A percentile compares a stretch with the other conserved stretches of the same genome.
phyloP scores from a whole-genome alignment of 2,329 filamentous ascomycete species.

The Fusarium pseudoanthophilum region DNA sequence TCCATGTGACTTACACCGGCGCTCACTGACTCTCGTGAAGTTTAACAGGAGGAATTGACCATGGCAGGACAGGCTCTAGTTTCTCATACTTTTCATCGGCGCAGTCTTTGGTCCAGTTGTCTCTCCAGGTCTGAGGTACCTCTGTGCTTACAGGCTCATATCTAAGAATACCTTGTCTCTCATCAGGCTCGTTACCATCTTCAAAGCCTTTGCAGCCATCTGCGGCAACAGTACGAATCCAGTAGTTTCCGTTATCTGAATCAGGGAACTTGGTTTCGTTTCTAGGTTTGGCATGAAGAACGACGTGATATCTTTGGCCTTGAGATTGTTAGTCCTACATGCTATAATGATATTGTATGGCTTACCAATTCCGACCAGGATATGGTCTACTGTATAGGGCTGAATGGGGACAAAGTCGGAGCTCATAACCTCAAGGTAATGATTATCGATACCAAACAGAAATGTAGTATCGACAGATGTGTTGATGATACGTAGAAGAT shows the following conservation, averaged over 20 bases:
- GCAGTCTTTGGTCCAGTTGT: neutral
- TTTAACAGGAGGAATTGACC: neutral
- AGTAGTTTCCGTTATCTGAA: neutral
- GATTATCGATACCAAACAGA: neutral
- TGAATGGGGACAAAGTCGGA: neutral
- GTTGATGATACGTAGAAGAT: neutral
- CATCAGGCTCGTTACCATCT: neutral
- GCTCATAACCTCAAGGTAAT: neutral
- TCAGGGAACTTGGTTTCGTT: neutral
- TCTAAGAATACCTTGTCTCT: neutral
- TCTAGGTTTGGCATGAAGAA: neutral
- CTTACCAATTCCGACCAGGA: neutral
- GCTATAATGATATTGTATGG: neutral
- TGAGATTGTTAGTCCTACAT: neutral
- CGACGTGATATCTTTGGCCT: slow-evolving; percentile 1
- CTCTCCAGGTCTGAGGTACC: neutral
- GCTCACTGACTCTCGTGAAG: neutral
- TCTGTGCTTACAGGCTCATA: neutral
- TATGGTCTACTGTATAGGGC: neutral
- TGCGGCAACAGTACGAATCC: neutral
- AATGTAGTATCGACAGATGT: neutral
- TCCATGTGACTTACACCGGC: neutral
- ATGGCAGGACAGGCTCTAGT: neutral
- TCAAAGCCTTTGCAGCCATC: neutral
- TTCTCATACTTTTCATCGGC: neutral